Evolutionary conservation across 1,139 yeast species (phyloP), one percentile per base, ranked within the genome.

Genomic region (Suhomyces chickasaworum): DNA sequence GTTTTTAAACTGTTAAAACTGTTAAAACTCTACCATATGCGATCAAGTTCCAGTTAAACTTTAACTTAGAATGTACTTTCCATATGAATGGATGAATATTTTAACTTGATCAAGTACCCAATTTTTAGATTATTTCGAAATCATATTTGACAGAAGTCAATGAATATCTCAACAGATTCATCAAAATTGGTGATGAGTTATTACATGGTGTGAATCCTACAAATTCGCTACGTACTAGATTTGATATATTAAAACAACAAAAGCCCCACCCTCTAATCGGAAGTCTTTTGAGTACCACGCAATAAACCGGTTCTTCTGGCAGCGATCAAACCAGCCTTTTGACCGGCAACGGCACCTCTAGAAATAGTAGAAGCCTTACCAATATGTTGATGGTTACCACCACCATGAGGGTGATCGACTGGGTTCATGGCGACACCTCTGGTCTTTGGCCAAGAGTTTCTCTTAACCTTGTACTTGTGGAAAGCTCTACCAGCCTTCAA

Each of bases 301-400:
- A 95, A 87, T 79, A 95, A 89, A 93, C 99, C 98, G 71, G 99
- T 95, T 88, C 99, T 90, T 89, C 99, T 91, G 77, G 99, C 99
- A 71, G 99, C 99, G 76, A 95, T 95, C 75, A 93, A 91, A 93
- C 99, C 99, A 77, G 96, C 97, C 95, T 93, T 93, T 84, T 93
- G 99, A 90, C 99, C 99, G 70, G 99, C 82, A 76, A 93, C 99
- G 68, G 99, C 98, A 78, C 96, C 96, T 88, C 99, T 90, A 66
- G 97, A 86, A 71, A 93, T 93, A 73, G 99, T 93, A 70, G 99
- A 93, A 74, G 99, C 99, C 87, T 93, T 93, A 91, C 99, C 98
- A 85, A 93, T 93, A 80, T 93, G 99, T 85, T 93, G 99, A 82
- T 93, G 99, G 97, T 93, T 93, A 93, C 99, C 99, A 91, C 99